Evolutionary conservation across 805 yeast genomes (phyloP).

Genomic region (Metschnikowia santaceciliae): DNA sequence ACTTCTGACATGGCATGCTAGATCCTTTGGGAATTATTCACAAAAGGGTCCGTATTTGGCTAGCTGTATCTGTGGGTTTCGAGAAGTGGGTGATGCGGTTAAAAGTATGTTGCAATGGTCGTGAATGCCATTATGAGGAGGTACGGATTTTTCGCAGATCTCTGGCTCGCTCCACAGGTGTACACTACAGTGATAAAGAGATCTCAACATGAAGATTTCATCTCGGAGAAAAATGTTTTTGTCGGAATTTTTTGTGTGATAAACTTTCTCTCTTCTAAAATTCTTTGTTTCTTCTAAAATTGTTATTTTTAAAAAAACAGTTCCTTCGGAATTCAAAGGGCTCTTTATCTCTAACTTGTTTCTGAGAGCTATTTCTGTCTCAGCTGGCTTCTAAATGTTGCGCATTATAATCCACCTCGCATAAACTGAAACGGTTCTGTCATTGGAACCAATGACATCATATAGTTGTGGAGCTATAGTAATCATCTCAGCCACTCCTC

Average conservation of each 20-base stretch:
- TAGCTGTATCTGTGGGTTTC: not conserved
- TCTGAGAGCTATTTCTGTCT: no score
- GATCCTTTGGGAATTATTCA: not conserved
- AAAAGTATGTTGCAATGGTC: not conserved
- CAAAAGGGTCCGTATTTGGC: not conserved
- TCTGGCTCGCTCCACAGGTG: not conserved
- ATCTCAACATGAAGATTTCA: not conserved
- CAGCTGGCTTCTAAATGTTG: no score
- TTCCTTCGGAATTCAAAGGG: no score
- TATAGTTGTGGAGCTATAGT: no score
- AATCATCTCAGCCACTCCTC: no score
- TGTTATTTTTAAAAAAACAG: not conserved
- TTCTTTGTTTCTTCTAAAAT: not conserved
- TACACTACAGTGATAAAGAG: not conserved
- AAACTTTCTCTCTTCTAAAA: no score
- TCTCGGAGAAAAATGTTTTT: no score
- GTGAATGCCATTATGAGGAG: not conserved
- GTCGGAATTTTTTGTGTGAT: no score
- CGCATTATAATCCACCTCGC: no score
- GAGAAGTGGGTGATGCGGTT: not conserved
- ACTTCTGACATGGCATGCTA: conserved; percentile 1
- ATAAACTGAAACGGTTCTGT: no score
- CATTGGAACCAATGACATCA: no score
- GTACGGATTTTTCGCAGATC: conserved; percentile 3
- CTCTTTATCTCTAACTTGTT: no score